Base-by-base conservation (phyloP, 2,329 filamentous ascomycete species). In the Colletotrichum kahawae region DNA sequence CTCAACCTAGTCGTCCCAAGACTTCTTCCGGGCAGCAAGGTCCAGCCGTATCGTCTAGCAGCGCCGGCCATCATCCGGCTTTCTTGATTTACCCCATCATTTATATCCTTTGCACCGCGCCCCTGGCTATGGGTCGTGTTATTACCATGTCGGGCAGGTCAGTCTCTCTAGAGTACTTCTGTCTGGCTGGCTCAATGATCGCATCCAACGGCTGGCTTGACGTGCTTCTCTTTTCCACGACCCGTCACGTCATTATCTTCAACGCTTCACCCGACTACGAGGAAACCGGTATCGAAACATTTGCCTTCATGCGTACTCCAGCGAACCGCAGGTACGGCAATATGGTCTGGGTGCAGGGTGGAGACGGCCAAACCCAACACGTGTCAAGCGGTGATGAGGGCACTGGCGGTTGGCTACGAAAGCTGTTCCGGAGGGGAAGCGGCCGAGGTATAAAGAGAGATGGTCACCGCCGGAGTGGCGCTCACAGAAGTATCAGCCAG, bases 61-160 rank as follows among this genome's bases (percentile, higher is more conserved):
- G 33, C 43, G 64, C 73, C 29, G 68, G 69, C 2, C 73, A 75
- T 12, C 73, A 73, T 29, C 73, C 73, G 4, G 73, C 73, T 5
- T 89, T 92, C 77, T 90, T 92, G 33, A 84, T 91, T 6, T 93
- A 93, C 77, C 92, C 92, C 0, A 77, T 92, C 70, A 90, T 92
- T 77, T 93, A 93, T 79, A 86, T 92, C 31, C 77, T 92, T 27
- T 91, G 91, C 81, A 93, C 91, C 0, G 84, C 91, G 0, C 92
- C 92, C 0, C 83, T 93, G 3, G 91, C 90, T 9, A 85, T 89
- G 0, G 89, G 90, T 24, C 88, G 91, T 73, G 90, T 93, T 80
- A 87, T 87, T 60, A 85, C 86, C 59, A 91, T 93, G 87, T 85
- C 88, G 0, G 88, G 89, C 4, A 79, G 82, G 29, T 36, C 82